Evolutionary conservation across 2,329 filamentous ascomycete genomes (phyloP).

Genomic region (Aureobasidium uvarum): DNA sequence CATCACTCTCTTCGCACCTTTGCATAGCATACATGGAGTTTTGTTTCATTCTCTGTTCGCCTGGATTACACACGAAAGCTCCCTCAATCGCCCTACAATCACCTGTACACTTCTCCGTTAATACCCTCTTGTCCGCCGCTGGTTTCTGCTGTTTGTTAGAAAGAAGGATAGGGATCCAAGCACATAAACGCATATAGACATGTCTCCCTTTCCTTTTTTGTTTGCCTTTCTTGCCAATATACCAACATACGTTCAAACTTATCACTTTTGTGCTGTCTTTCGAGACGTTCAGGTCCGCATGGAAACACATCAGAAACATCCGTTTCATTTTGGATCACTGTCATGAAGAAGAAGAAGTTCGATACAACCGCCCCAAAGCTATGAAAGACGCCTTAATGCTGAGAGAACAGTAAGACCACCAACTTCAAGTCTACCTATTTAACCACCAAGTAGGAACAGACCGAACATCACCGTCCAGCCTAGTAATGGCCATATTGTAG

Average conservation of each 20-base stretch:
- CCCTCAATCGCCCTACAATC: background rate
- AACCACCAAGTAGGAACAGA: background rate
- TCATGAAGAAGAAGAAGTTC: background rate
- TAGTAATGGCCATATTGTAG: background rate
- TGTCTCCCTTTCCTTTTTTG: background rate
- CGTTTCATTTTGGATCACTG: background rate
- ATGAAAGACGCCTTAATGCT: background rate
- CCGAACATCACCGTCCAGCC: background rate
- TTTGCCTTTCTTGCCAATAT: background rate
- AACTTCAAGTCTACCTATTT: background rate
- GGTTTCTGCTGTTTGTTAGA: background rate
- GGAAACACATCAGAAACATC: no score
- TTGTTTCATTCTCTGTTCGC: background rate
- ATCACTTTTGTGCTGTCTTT: no score
- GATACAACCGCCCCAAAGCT: background rate
- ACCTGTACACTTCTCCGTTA: background rate
- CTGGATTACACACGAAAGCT: background rate
- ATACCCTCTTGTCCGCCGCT: background rate
- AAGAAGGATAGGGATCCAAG: background rate
- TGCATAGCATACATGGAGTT: conserved; percentile 4
- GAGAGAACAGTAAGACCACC: background rate
- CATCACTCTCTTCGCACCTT: background rate
- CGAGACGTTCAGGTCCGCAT: no score
- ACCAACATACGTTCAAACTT: background rate
- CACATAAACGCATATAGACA: conserved; percentile 11